Base-by-base conservation (phyloP, 306 rosid genomes). In the Sophora flavescens region DNA sequence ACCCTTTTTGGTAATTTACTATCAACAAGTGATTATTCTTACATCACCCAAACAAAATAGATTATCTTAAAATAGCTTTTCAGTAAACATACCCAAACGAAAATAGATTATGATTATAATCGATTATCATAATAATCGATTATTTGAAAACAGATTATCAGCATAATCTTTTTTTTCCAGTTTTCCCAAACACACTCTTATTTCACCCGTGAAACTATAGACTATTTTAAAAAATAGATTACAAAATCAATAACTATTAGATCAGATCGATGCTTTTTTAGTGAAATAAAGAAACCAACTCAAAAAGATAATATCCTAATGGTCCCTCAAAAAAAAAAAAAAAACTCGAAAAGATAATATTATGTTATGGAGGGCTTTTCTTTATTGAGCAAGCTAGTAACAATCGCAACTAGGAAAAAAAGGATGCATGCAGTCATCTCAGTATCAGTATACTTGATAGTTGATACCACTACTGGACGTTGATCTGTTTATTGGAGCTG, bases 381-480 rank as follows among this genome's bases (percentile, higher is more conserved):
- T 68, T 32, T 32, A 52, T 8, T 68, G 61, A 44, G 51, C 11
- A 68, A 50, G 74, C 60, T 68, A 68, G 32, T 48, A 68, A 39
- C 44, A n/a, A 77, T 33, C 22, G 14, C 58, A 54, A 53, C 22
- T 8, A 30, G 60, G 59, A 56, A 33, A 50, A 12, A 16, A 52
- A 22, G 69, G 62, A 17, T 33, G 75, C 62, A 22, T 22, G 22
- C 22, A 13, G 81, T 77, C 54, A 45, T 45, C 56, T 57, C 57
- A 50, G 72, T 18, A 44, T 61, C 58, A 54, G 71, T 22, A 3
- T 30, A 30, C 3, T 30, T 14, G 38, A 22, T 22, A 22, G 22
- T 22, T 22, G 0, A 22, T 22, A 22, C 22, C 22, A 22, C 22
- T 22, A 22, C 22, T 8, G 77, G 56, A 32, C 5, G 41, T 32